Base-by-base conservation (phyloP, 2,329 filamentous ascomycete genomes). In the Sphaerulina vaccinii region DNA sequence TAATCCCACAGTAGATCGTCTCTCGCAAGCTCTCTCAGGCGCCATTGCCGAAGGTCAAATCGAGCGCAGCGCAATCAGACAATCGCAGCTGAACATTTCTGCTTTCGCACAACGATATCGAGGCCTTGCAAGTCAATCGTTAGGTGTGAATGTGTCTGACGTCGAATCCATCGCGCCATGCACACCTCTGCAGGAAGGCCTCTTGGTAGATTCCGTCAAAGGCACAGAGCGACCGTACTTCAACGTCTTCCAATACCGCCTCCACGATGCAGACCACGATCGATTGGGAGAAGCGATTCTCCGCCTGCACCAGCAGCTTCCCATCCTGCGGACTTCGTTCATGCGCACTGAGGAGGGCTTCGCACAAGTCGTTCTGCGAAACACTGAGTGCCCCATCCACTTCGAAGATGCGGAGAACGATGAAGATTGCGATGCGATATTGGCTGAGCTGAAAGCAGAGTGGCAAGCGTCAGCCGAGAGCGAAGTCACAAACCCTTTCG, bases 101-200 rank as follows among this genome's bases (percentile, higher is more conserved):
- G 86, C 86, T 0, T 84, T 81, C 58, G 76, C 77, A 10, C 85
- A 90, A 60, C 79, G 78, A 46, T 76, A 89, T 66, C 73, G 77
- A 4, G 70, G 77, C 9, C 59, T 68, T 5, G 77, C 81, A 5
- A 81, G 80, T 15, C 73, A 73, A 5, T 69, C 73, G 3, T 71
- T 95, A 0, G 69, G 70, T 0, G 57, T 85, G 1, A 62, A 73
- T 0, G 68, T 73, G 1, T 64, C 70, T 5, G 73, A 83, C 1
- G 79, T 96, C 8, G 86, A 93, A 63, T 81, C 82, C 52, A 81
- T 96, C 45, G 83, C 83, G 0, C 91, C 90, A 3, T 96, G 91
- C 65, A 95, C 91, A 1, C 81, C 90, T 0, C 73, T 96, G 1
- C 91, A 96, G 64, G 83, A 92, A 66, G 91, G 90, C 0, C 92